Conservation (phyloP, 129 eudicot species). For the Pseudognaphalium luteoalbum region DNA sequence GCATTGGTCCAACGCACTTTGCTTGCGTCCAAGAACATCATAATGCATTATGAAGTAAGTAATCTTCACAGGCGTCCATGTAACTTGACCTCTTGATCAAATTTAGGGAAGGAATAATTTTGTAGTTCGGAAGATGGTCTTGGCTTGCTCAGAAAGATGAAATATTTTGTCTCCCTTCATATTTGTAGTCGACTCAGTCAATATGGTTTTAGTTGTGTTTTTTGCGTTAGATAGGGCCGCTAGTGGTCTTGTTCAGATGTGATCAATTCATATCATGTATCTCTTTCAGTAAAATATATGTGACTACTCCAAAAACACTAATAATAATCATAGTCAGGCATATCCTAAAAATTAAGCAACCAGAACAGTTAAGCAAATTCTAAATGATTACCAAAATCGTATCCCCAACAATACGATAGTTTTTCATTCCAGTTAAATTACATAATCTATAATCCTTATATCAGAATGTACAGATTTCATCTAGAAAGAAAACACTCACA, state of each 20-base stretch:
- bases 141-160: not conserved
- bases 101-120: not conserved
- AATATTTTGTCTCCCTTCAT: no score
- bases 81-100: not conserved
- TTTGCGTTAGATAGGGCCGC: not conserved
- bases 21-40: not conserved
- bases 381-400: conserved; percentile 15
- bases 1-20: conserved; percentile 8
- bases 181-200: not conserved
- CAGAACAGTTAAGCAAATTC: not conserved
- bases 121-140: not conserved
- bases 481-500: conserved; percentile 25
- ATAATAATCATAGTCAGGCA: not conserved
- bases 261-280: not conserved
- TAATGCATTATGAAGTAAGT: not conserved
- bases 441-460: conserved; percentile 11
- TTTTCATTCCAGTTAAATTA: conserved; percentile 4
- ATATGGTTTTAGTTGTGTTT: not conserved
- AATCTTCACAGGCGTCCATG: not conserved
- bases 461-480: conserved; percentile 21
- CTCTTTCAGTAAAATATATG: no score
- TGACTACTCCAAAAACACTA: no score
- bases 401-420: conserved; percentile 2
- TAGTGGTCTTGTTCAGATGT: not conserved
- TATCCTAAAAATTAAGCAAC: not conserved